Evolutionary conservation across 495 filamentous ascomycete species (phyloP).

Genomic region (Choiromyces venosus): DNA sequence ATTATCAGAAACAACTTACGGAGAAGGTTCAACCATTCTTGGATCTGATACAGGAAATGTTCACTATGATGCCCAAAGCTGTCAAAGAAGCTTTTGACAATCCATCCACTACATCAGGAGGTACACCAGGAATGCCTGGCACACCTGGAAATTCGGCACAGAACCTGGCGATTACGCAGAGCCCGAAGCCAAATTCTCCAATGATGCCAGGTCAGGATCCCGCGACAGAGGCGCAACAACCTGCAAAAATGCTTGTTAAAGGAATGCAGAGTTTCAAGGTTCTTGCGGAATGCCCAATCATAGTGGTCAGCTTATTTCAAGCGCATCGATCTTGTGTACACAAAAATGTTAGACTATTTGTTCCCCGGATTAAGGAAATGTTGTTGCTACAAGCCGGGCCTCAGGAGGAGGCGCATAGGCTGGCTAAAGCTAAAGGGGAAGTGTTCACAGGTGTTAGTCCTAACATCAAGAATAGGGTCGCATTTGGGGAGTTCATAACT

Average conservation of each 20-base stretch:
- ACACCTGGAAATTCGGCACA: slow-evolving; percentile 69
- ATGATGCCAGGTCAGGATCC: slow-evolving; percentile 72
- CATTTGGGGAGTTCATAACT: slow-evolving; percentile 95
- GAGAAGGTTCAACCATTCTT: slow-evolving; percentile 83
- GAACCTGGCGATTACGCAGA: slow-evolving; percentile 46
- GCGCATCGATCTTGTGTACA: slow-evolving; percentile 72
- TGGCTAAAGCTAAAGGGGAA: slow-evolving; percentile 65
- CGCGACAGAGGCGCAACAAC: slow-evolving; percentile 66
- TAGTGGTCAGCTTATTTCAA: slow-evolving; percentile 97
- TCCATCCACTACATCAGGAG: slow-evolving; percentile 52
- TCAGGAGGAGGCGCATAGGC: slow-evolving; percentile 83
- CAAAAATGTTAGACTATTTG: slow-evolving; percentile 83
- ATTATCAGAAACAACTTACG: slow-evolving; percentile 72
- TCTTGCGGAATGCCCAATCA: slow-evolving; percentile 93
- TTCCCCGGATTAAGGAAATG: slow-evolving; percentile 84
- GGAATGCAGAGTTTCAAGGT: slow-evolving; percentile 99
- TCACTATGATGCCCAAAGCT: slow-evolving; percentile 85
- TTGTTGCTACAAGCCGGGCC: slow-evolving; percentile 85
- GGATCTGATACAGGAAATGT: slow-evolving; percentile 88
- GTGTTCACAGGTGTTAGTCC: slow-evolving; percentile 91
- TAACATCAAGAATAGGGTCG: slow-evolving; percentile 86
- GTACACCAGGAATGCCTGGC: slow-evolving; percentile 63
- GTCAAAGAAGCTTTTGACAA: slow-evolving; percentile 91
- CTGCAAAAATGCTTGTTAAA: slow-evolving; percentile 69
- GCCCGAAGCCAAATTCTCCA: slow-evolving; percentile 79